Evolutionary conservation across 148 eudicot genomes (phyloP), one percentile per base, ranked within the genome.

Genomic region (Suaeda aralocaspica): DNA sequence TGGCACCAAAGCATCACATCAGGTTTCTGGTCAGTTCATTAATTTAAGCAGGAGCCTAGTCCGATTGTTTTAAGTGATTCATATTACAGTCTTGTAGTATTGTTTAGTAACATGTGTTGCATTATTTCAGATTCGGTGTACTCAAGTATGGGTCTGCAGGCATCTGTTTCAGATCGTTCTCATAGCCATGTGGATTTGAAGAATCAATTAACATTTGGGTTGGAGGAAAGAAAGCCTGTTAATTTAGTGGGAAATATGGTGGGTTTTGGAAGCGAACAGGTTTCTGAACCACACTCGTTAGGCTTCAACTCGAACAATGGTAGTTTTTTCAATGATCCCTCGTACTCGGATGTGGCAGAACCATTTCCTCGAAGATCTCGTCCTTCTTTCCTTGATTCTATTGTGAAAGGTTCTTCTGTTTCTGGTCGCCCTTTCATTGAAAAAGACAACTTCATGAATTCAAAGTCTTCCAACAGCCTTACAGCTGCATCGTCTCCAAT

Each of bases 331-430:
- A 76, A 67, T 63, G 82, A 39, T 50, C 76, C 80, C 60, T 66
- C 53, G 25, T 76, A 72, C 74, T 77, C 84, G 60, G 77, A 73
- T 55, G 70, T 67, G 12, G 59, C 82, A 72, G 97, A 86, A 64
- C 70, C 79, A 56, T 74, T 76, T 52, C 72, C 79, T 24, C 81
- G 86, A 78, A 83, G 85, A 86, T 72, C 86, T 18, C 93, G 96
- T 60, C 96, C 96, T 66, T 91, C 99, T 64, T 94, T 91, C 73
- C 96, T 94, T 65, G 96, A 91, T 83, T 84, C 96, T 57, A 77
- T 87, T 73, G 64, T 86, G 62, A 91, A 56, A 80, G 83, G 69
- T 55, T 55, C 93, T 76, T 72, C 83, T 62, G 72, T 80, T 59
- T 59, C 87, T 63, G 76, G 41, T 14, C 41, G 60, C 41, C 66